Percentiles rank a stretch among this genome's conserved stretches.
phyloP scores from a whole-genome alignment of 1,139 yeast genomes.

The Kurtzmaniella quercitrusa region DNA sequence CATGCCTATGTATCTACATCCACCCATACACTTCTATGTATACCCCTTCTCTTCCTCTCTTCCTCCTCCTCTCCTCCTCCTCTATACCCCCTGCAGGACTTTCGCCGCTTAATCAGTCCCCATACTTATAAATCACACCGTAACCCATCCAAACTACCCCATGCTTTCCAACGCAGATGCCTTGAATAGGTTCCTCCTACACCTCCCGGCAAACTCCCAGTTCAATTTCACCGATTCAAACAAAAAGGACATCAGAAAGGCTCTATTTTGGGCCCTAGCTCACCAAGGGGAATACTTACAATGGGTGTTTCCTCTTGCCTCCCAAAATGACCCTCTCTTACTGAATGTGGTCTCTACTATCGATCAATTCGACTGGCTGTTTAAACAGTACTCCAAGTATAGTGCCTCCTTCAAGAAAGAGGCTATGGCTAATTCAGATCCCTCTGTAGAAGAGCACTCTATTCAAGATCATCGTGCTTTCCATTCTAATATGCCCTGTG shows the following conservation, averaged over 20 bases:
- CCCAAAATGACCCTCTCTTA: constrained; percentile 9
- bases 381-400: constrained; percentile 24
- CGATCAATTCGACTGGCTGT: constrained; percentile 30
- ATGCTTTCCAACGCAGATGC: constrained; percentile 7
- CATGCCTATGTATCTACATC: no score
- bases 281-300: constrained; percentile 44
- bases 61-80: no score
- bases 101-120: no score
- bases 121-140: no score
- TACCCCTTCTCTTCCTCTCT: no score
- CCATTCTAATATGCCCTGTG: constrained; percentile 74
- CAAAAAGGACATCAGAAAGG: constrained; percentile 41
- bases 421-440: constrained; percentile 14
- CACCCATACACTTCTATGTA: no score
- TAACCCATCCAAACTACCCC: no score
- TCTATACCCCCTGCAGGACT: no score
- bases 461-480: constrained; percentile 37
- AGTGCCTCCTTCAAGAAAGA: constrained; percentile 4
- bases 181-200: constrained; percentile 26
- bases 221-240: constrained; percentile 33
- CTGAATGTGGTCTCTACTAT: constrained; percentile 9
- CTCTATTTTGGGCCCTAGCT: constrained; percentile 50
- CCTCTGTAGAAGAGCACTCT: constrained; percentile 1
- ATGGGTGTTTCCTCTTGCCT: constrained; percentile 46
- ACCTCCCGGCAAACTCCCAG: constrained; percentile 27